Evolutionary conservation across 2,329 filamentous ascomycete species (phyloP).

Genomic region (Verticillium nonalfalfae): DNA sequence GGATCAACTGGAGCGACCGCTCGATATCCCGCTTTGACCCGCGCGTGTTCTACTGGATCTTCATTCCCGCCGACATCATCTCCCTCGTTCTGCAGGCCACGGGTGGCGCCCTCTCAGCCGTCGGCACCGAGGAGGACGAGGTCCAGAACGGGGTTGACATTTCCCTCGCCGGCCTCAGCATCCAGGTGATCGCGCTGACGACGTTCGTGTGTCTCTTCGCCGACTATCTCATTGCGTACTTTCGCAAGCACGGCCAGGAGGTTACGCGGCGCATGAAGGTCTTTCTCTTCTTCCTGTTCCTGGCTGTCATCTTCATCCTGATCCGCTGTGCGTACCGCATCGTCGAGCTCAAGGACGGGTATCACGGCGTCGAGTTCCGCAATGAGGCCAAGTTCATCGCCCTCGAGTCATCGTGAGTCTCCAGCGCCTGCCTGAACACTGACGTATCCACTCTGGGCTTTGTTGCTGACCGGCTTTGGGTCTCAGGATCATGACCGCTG

Average conservation of each 20-base stretch:
- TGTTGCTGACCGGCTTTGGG: background rate
- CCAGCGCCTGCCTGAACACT: no score
- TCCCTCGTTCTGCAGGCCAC: constrained; percentile 45
- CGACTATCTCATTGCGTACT: constrained; percentile 29
- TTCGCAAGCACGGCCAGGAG: constrained; percentile 19
- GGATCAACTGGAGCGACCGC: constrained; percentile 18
- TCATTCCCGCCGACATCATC: constrained; percentile 43
- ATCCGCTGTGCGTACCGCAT: constrained; percentile 53
- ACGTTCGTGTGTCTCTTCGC: constrained; percentile 34
- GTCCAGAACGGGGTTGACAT: constrained; percentile 35
- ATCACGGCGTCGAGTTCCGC: constrained; percentile 39
- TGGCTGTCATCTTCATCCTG: constrained; percentile 49
- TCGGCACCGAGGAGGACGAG: constrained; percentile 22
- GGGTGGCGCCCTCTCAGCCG: constrained; percentile 38
- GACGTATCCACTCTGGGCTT: background rate
- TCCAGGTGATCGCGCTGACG: constrained; percentile 43
- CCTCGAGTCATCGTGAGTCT: constrained; percentile 28
- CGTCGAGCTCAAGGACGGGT: constrained; percentile 51
- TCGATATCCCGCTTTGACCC: constrained; percentile 22
- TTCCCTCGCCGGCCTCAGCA: constrained; percentile 42
- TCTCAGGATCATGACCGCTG: background rate
- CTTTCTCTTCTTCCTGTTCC: constrained; percentile 41
- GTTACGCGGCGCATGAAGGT: constrained; percentile 29
- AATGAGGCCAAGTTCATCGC: constrained; percentile 35
- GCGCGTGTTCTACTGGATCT: constrained; percentile 23